Percentiles rank a stretch among this genome's conserved stretches.
These are phyloP conservation scores for Hypsizygus ulmarius DNA, from an alignment of 1,284 basidiomycete species.

Conservation along the genomic window DNA sequence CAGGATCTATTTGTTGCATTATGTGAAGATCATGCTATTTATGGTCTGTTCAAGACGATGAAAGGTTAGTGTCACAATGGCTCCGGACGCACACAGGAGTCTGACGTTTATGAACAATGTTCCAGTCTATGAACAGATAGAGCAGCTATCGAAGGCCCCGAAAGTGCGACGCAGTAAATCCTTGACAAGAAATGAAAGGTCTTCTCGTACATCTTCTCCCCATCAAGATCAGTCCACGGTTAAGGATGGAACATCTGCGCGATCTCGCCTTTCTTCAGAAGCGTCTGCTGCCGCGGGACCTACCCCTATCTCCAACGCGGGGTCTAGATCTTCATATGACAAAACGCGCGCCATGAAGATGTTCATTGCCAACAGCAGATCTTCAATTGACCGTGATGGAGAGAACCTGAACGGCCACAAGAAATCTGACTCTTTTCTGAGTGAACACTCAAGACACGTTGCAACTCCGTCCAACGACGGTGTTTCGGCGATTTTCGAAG, in stretches of 20 bases:
- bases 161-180: conserved; percentile 69
- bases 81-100: not conserved
- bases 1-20: conserved; percentile 84
- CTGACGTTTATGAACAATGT: conserved; percentile 4
- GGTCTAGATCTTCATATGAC: conserved; percentile 55
- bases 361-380: conserved; percentile 43
- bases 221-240: conserved; percentile 34
- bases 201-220: conserved; percentile 39
- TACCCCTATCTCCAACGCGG: conserved; percentile 25
- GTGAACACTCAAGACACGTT: conserved; percentile 43
- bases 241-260: conserved; percentile 22
- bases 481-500: conserved; percentile 25
- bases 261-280: conserved; percentile 45
- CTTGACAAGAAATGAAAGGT: conserved; percentile 46
- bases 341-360: conserved; percentile 58
- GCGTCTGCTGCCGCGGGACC: conserved; percentile 25
- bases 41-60: conserved; percentile 83
- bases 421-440: conserved; percentile 52
- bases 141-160: conserved; percentile 56
- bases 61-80: conserved; percentile 49
- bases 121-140: conserved; percentile 75
- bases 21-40: conserved; percentile 85
- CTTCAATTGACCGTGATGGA: conserved; percentile 41
- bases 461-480: conserved; percentile 24
- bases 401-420: conserved; percentile 45